phyloP scores from a whole-genome alignment of 2,329 filamentous ascomycete species.

The Aspergillus terreus region DNA sequence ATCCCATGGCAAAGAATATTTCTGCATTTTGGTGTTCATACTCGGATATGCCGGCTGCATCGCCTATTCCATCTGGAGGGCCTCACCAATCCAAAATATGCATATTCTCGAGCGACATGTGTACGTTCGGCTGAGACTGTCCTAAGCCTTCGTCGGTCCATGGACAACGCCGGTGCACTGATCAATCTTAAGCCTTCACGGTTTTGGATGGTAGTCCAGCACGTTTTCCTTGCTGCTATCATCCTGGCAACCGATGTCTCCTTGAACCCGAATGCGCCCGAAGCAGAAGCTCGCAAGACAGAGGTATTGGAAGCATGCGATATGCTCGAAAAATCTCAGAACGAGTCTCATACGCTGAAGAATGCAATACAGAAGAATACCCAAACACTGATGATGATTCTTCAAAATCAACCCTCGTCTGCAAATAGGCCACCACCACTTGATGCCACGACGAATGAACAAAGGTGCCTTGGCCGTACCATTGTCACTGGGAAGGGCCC shows the following conservation, averaged over 20 bases:
- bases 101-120: neutral
- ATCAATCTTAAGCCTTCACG: slow-evolving; percentile 14
- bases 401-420: slow-evolving; percentile 1
- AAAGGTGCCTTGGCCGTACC: too few relatives aligned
- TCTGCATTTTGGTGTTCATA: slow-evolving; percentile 18
- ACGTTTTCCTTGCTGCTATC: slow-evolving; percentile 21
- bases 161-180: slow-evolving; percentile 2
- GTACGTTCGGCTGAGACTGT: slow-evolving; percentile 4
- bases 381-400: slow-evolving; percentile 1
- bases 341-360: neutral
- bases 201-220: slow-evolving; percentile 20
- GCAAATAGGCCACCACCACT: neutral
- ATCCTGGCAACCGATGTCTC: slow-evolving; percentile 22
- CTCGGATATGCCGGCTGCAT: slow-evolving; percentile 20
- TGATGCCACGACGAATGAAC: too few relatives aligned
- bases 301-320: slow-evolving; percentile 3
- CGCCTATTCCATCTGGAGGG: slow-evolving; percentile 19
- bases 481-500: too few relatives aligned
- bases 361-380: slow-evolving; percentile 4
- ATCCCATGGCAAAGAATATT: slow-evolving; percentile 17
- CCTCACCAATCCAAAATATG: slow-evolving; percentile 8
- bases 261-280: slow-evolving; percentile 14
- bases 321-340: slow-evolving; percentile 3
- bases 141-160: neutral
- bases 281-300: slow-evolving; percentile 12